Base-by-base conservation (phyloP, 257 asterid genomes). In the Haberlea rhodopensis region DNA sequence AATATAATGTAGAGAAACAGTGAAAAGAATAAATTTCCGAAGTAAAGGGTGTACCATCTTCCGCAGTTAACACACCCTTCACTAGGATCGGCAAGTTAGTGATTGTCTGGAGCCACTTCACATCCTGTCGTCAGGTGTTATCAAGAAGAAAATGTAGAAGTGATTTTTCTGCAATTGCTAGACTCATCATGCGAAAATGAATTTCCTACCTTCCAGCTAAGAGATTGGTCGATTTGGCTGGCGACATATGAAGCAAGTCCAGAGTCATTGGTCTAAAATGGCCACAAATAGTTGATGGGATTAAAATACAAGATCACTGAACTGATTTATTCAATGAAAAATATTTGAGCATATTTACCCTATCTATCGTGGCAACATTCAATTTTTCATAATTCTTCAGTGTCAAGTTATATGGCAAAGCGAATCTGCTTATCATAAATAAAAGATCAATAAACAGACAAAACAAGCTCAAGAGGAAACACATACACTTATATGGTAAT, bases 51-150 rank as follows among this genome's bases (percentile, higher is more conserved):
- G 15, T 83, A 89, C 97, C 91, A 43, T 89, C 97, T 71, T 89
- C 95, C 10, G 87, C 86, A 31, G 97, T 89, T 60, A 89, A 49
- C 32, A 89, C 85, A 43, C 97, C 97, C 82, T 89, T 89, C 65
- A 89, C 74, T 26, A 89, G 81, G 76, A 89, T 85, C 5, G 94
- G 97, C 62, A 89, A 71, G 45, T 72, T 52, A 46, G 97, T 89
- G 75, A 89, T 80, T 19, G 91, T 68, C 72, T 80, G 88, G 31
- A 89, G 94, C 97, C 97, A 89, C 78, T 87, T 82, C 73, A 89
- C 73, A 76, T 89, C 95, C 97, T 89, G 73, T 63, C 5, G 73
- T 63, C 5, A 31, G 27, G 26, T 59, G 23, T 40, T 59, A 24
- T 55, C 49, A 60, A 52, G 8, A 20, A 57, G 29, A 60, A 11